phyloP scores from a whole-genome alignment of 2,329 filamentous ascomycete genomes.

The Zelopaecilomyces penicillatus region DNA sequence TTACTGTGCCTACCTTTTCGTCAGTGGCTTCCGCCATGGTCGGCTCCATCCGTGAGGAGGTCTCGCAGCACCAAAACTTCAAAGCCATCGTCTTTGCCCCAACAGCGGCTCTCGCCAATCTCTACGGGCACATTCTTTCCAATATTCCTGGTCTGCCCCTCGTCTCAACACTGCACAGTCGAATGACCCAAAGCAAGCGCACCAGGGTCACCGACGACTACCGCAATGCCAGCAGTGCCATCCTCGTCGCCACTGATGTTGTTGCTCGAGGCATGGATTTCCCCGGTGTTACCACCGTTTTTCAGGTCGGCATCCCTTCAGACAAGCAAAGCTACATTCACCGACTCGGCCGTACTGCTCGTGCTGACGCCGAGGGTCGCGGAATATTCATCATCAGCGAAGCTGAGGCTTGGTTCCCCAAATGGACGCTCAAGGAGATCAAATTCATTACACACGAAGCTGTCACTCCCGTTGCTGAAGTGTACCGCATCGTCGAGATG shows the following conservation, averaged over 20 bases:
- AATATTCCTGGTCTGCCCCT: conserved; percentile 31
- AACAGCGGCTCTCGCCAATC: conserved; percentile 43
- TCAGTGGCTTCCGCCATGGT: conserved; percentile 55
- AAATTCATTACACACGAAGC: conserved; percentile 38
- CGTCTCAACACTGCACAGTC: conserved; percentile 40
- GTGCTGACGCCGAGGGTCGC: conserved; percentile 54
- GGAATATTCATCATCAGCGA: conserved; percentile 51
- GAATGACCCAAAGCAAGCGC: conserved; percentile 41
- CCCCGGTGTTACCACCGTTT: conserved; percentile 58
- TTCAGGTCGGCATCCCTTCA: conserved; percentile 52
- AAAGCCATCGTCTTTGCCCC: conserved; percentile 81
- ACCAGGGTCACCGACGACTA: conserved; percentile 53
- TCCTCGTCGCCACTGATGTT: conserved; percentile 63
- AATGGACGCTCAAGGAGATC: conserved; percentile 45
- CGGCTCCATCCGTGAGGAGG: conserved; percentile 44
- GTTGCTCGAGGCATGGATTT: conserved; percentile 67
- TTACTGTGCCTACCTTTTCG: conserved; percentile 60
- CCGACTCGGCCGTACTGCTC: conserved; percentile 57
- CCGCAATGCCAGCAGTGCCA: conserved; percentile 41
- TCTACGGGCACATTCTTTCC: conserved; percentile 40
- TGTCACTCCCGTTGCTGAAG: conserved; percentile 31
- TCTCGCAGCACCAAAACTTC: conserved; percentile 44
- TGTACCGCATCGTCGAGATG: conserved; percentile 28
- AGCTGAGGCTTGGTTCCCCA: conserved; percentile 42
- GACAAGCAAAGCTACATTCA: conserved; percentile 59